phyloP scores from a whole-genome alignment of 208 protist genomes.

The Acanthamoeba healyi region DNA sequence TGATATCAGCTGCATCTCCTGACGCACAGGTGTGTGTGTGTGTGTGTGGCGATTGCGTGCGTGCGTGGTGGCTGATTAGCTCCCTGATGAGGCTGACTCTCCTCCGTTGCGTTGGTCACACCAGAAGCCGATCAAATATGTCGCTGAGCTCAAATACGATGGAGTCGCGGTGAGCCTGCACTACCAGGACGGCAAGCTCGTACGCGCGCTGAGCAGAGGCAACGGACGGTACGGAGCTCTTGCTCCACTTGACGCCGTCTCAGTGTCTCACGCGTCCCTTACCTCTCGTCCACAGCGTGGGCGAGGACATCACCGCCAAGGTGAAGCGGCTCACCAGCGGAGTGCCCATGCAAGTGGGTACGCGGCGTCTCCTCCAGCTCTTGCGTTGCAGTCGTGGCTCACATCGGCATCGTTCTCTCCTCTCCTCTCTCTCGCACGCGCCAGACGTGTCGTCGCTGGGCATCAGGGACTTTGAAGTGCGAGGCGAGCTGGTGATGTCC shows the following conservation, averaged over 20 bases:
- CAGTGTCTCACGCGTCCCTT: not conserved
- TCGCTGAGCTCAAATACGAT: conserved; percentile 82
- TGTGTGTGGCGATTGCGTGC: not conserved
- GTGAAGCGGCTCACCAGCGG: conserved; percentile 32
- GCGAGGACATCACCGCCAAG: conserved; percentile 81
- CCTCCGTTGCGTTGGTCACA: no score
- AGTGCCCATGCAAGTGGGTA: not conserved
- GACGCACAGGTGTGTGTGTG: not conserved
- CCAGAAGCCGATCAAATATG: conserved; percentile 59
- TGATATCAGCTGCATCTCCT: not conserved
- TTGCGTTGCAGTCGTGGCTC: no score
- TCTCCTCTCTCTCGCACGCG: not conserved
- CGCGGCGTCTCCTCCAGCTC: no score
- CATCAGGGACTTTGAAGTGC: conserved; percentile 74
- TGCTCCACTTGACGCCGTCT: not conserved
- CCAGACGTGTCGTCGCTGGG: not conserved
- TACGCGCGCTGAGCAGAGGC: conserved; percentile 75
- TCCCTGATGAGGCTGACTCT: no score
- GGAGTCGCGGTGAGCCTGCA: conserved; percentile 79
- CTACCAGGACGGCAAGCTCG: conserved; percentile 76
- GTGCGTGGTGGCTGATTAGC: not conserved
- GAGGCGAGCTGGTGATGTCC: conserved; percentile 81
- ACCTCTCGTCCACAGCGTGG: not conserved
- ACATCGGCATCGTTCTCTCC: not conserved
- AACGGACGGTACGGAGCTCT: conserved; percentile 42